Conservation (phyloP, 352 stramenopile species). For the Pythium apleroticum region DNA sequence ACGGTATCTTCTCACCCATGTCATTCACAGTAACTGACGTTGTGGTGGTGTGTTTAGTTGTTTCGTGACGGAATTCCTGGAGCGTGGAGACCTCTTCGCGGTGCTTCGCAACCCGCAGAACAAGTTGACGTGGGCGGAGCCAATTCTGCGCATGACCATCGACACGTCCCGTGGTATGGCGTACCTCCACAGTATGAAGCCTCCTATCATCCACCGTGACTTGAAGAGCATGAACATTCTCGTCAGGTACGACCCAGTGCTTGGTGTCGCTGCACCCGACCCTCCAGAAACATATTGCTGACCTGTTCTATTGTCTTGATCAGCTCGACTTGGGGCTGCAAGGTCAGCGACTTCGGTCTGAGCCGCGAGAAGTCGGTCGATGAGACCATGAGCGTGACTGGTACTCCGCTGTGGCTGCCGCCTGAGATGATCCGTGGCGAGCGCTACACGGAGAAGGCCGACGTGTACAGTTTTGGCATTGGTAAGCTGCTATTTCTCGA, state of each 20-base stretch:
- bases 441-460: slow-evolving; percentile 86
- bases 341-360: slow-evolving; percentile 98
- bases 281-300: not conserved
- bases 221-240: slow-evolving; percentile 95
- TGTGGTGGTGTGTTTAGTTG: slow-evolving; percentile 41
- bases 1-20: not conserved
- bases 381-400: slow-evolving; percentile 93
- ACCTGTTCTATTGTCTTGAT: not conserved
- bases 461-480: slow-evolving; percentile 89
- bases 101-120: slow-evolving; percentile 81
- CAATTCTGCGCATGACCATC: slow-evolving; percentile 88
- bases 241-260: slow-evolving; percentile 46
- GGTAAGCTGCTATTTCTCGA: no score
- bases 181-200: slow-evolving; percentile 98
- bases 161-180: slow-evolving; percentile 94
- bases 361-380: slow-evolving; percentile 95
- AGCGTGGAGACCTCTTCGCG: slow-evolving; percentile 79
- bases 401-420: slow-evolving; percentile 80
- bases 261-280: not conserved
- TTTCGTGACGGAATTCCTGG: slow-evolving; percentile 87
- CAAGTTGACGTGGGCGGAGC: slow-evolving; percentile 82
- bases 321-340: slow-evolving; percentile 85
- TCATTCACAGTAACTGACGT: not conserved
- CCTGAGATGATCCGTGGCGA: slow-evolving; percentile 90
- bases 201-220: slow-evolving; percentile 98